Evolutionary conservation across 208 protist species (phyloP).

Genomic region (Trypanosoma vivax): DNA sequence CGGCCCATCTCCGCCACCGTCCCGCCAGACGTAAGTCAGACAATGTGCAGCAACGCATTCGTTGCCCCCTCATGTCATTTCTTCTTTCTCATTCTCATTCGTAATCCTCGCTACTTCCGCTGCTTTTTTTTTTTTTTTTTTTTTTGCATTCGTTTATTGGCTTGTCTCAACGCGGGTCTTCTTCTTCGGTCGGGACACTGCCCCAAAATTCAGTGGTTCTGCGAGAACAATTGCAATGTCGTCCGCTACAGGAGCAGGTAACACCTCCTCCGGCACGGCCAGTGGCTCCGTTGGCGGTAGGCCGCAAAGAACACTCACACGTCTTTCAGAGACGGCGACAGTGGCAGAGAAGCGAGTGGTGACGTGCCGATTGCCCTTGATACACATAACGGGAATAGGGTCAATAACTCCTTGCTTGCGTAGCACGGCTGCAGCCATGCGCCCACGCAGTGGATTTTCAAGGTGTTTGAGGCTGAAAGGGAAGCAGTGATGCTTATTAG

Average conservation of each 20-base stretch:
- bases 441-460: slow-evolving; percentile 46
- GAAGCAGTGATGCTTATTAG: slow-evolving; percentile 65
- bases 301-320: slow-evolving; percentile 71
- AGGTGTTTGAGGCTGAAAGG: slow-evolving; percentile 73
- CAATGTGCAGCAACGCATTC: too few relatives aligned
- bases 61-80: neutral
- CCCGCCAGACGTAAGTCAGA: too few relatives aligned
- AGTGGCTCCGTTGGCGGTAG: slow-evolving; percentile 38
- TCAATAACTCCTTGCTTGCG: slow-evolving; percentile 59
- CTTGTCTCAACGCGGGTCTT: slow-evolving; percentile 26
- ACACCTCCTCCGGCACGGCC: slow-evolving; percentile 25
- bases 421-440: slow-evolving; percentile 66
- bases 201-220: slow-evolving; percentile 39
- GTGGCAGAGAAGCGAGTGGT: slow-evolving; percentile 79
- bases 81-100: neutral
- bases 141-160: slow-evolving; percentile 24
- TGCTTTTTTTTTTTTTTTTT: slow-evolving; percentile 19
- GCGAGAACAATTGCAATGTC: slow-evolving; percentile 36
- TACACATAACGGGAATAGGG: slow-evolving; percentile 40
- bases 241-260: slow-evolving; percentile 17
- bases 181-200: slow-evolving; percentile 9
- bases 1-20: too few relatives aligned
- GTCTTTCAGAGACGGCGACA: slow-evolving; percentile 61
- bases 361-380: slow-evolving; percentile 45
- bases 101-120: slow-evolving; percentile 24